Evolutionary conservation across 2,329 filamentous ascomycete genomes (phyloP), one percentile per base, ranked within the genome.

Genomic region (Ustulina deusta): DNA sequence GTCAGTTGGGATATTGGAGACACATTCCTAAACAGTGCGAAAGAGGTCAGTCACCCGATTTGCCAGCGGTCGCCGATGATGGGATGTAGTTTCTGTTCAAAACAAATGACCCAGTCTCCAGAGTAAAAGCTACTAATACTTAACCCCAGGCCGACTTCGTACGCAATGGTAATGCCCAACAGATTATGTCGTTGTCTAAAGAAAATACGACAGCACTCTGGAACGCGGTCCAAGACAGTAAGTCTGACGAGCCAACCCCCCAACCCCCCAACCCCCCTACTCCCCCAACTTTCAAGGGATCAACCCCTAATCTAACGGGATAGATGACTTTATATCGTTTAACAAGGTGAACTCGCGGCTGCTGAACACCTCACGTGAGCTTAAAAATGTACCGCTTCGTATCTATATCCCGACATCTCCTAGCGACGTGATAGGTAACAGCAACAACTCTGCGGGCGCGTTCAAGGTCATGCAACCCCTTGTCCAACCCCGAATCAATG

Each of bases 111-210:
- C 10, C 11, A 20, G 15, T 17, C n/a, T 52, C n/a, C 17, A 29
- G 42, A 20, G 29, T 22, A 22, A 29, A 51, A 32, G 60, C 66
- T 69, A 34, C 66, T 62, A 13, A 4, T 22, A 29, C 15, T 20
- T 11, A 2, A 17, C 34, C 56, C 58, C 64, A 89, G 85, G 94
- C 94, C 34, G 94, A 97, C 79, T 97, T 94, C 73, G 84, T 97
- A 58, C 89, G 94, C 59, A 95, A 96, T 73, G 93, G 94, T 51
- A 96, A 92, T 61, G 93, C 93, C 17, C 94, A 95, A 78, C 91
- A 92, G 68, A 94, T 97, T 75, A 97, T 97, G 93, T 91, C 90
- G 61, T 83, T 97, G 75, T 93, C 91, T 68, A 94, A 94, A 78
- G 89, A 92, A 52, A 90, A 97, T 78, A 96, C 93, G 15, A 93